phyloP scores from a whole-genome alignment of 495 filamentous ascomycete genomes.

The Penicillium malachiteum region DNA sequence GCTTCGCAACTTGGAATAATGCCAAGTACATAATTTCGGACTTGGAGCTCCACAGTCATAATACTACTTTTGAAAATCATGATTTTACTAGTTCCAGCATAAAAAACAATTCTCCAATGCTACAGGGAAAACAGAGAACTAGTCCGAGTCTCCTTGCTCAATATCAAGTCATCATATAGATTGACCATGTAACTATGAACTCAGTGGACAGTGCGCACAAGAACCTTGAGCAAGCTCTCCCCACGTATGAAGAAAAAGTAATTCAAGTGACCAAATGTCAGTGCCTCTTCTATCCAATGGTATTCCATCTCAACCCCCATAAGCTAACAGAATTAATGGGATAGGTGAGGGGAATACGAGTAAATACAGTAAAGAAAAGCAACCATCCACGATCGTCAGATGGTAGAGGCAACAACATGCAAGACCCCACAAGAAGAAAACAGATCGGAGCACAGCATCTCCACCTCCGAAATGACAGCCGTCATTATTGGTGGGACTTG shows the following conservation, averaged over 20 bases:
- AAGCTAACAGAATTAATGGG: too few relatives aligned
- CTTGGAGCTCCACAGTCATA: conserved; percentile 8
- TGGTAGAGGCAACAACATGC: conserved; percentile 1
- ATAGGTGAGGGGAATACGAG: background rate
- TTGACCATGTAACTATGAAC: background rate
- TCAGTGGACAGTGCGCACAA: conserved; percentile 4
- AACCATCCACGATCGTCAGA: conserved; percentile 14
- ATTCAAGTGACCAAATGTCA: background rate
- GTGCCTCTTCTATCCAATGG: too few relatives aligned
- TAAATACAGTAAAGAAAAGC: conserved; percentile 1
- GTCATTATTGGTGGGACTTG: background rate
- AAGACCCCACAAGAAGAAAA: conserved; percentile 15
- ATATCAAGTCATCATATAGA: conserved; percentile 5
- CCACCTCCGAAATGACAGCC: background rate
- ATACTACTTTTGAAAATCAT: background rate
- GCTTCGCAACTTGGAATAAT: too few relatives aligned
- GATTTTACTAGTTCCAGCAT: background rate
- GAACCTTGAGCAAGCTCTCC: background rate
- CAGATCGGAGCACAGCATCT: conserved; percentile 13
- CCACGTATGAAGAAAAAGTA: background rate
- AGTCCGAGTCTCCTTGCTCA: background rate
- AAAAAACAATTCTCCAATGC: too few relatives aligned
- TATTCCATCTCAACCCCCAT: too few relatives aligned
- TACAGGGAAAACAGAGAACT: too few relatives aligned
- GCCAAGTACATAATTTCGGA: background rate